A percentile compares a stretch with the other conserved stretches of the same genome.
phyloP scores from a whole-genome alignment of 257 asterid genomes.

The Linderniella brevidens region DNA sequence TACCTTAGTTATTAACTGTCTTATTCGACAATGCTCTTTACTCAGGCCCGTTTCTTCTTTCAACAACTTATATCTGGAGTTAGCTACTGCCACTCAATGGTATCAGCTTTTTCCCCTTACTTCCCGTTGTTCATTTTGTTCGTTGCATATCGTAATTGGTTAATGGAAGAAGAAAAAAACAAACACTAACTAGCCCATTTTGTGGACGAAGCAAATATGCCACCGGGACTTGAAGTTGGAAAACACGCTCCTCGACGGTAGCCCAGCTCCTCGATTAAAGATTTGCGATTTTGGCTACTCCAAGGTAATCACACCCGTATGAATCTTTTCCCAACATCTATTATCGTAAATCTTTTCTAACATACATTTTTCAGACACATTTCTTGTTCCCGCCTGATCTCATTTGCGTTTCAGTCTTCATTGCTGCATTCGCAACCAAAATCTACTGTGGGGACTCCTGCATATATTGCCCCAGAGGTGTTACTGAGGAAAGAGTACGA shows the following conservation, averaged over 20 bases:
- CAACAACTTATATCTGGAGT: slow-evolving; percentile 94
- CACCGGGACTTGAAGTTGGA: slow-evolving; percentile 87
- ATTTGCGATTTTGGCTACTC: slow-evolving; percentile 93
- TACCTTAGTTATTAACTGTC: background rate
- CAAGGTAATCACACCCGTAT: slow-evolving; percentile 30
- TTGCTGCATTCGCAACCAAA: slow-evolving; percentile 85
- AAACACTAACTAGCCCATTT: background rate
- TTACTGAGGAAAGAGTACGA: slow-evolving; percentile 61
- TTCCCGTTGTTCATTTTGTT: too few species aligned
- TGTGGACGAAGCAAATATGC: slow-evolving; percentile 57
- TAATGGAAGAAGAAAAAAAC: too few species aligned
- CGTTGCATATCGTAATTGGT: too few species aligned
- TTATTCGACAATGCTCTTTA: slow-evolving; percentile 1
- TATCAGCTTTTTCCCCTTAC: slow-evolving; percentile 8
- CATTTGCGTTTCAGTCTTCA: slow-evolving; percentile 44
- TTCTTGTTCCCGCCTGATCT: too few species aligned
- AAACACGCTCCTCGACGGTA: slow-evolving; percentile 77
- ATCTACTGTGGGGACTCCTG: slow-evolving; percentile 91
- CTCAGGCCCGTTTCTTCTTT: slow-evolving; percentile 82
- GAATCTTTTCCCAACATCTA: background rate
- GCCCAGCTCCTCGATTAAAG: slow-evolving; percentile 82
- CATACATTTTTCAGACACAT: too few species aligned
- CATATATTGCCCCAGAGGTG: slow-evolving; percentile 88
- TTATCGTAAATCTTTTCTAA: background rate
- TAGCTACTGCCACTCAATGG: slow-evolving; percentile 88